Conservation (phyloP, 441 rosid genomes). For the Arabidopsis lyrata region DNA sequence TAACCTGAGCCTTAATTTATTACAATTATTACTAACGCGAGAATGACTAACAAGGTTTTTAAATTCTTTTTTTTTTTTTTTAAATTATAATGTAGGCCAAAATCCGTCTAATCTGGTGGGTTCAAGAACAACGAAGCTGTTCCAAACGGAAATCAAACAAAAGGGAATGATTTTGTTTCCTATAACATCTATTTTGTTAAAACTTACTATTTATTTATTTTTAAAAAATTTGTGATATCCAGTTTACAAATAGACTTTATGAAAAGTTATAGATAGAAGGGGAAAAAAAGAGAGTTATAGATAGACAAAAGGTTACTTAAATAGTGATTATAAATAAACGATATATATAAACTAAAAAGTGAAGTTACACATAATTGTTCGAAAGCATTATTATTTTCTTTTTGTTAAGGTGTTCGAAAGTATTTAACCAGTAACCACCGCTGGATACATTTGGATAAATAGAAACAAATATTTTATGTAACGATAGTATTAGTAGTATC, state of each 20-base stretch:
- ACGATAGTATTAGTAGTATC: not conserved
- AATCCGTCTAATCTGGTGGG: too few species aligned
- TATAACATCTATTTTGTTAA: not conserved
- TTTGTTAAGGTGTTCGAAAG: not conserved
- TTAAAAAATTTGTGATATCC: too few species aligned
- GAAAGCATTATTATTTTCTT: too few species aligned
- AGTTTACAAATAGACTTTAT: not conserved
- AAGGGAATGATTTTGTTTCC: not conserved
- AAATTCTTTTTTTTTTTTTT: too few species aligned
- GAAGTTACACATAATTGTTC: not conserved
- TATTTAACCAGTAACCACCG: not conserved
- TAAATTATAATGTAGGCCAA: too few species aligned
- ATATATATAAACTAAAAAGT: not conserved
- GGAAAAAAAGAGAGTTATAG: not conserved
- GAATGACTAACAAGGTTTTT: slow-evolving; percentile 3
- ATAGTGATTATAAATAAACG: not conserved
- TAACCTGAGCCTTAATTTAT: not conserved
- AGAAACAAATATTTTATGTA: not conserved
- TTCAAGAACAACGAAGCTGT: not conserved
- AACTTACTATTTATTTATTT: too few species aligned
- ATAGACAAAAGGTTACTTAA: too few species aligned
- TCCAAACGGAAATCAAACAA: too few species aligned
- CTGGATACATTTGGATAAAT: not conserved
- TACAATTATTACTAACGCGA: slow-evolving; percentile 27
- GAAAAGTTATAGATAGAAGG: too few species aligned